phyloP scores from a whole-genome alignment of 140 eudicot species.

The Erigeron philadelphicus region DNA sequence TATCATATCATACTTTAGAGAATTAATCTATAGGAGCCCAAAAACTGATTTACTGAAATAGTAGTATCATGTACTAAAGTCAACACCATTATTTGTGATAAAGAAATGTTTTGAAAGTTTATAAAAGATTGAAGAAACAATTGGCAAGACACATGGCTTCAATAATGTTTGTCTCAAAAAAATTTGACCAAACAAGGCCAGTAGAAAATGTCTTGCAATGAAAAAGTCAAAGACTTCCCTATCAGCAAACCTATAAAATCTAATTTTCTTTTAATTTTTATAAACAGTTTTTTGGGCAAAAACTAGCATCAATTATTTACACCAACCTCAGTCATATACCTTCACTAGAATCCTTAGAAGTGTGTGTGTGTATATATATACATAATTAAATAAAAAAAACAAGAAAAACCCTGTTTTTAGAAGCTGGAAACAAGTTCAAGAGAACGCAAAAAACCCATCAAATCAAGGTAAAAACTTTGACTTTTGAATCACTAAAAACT shows the following conservation, averaged over 20 bases:
- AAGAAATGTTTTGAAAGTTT: background rate
- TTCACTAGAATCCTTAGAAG: slow-evolving; percentile 16
- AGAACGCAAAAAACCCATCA: slow-evolving; percentile 20
- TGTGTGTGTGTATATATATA: background rate
- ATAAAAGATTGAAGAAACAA: slow-evolving; percentile 1
- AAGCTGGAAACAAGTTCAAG: slow-evolving; percentile 33
- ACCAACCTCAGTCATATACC: slow-evolving; percentile 25
- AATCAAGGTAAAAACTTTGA: slow-evolving; percentile 10
- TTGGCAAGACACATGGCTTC: background rate
- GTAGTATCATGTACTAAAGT: no score
- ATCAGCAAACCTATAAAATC: slow-evolving; percentile 21
- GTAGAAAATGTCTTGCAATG: slow-evolving; percentile 12
- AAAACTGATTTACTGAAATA: background rate
- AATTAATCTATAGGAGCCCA: slow-evolving; percentile 9
- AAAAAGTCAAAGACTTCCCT: slow-evolving; percentile 28
- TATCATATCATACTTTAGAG: slow-evolving; percentile 17
- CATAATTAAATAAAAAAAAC: background rate
- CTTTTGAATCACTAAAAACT: slow-evolving; percentile 16
- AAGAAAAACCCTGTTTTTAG: background rate
- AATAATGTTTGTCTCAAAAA: slow-evolving; percentile 25
- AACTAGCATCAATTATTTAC: slow-evolving; percentile 22
- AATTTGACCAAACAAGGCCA: slow-evolving; percentile 15
- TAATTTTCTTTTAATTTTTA: background rate
- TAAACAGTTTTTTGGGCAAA: slow-evolving; percentile 3
- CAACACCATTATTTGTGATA: no score